phyloP scores from a whole-genome alignment of 768 basidiomycete genomes.

The Lactarius indigo region DNA sequence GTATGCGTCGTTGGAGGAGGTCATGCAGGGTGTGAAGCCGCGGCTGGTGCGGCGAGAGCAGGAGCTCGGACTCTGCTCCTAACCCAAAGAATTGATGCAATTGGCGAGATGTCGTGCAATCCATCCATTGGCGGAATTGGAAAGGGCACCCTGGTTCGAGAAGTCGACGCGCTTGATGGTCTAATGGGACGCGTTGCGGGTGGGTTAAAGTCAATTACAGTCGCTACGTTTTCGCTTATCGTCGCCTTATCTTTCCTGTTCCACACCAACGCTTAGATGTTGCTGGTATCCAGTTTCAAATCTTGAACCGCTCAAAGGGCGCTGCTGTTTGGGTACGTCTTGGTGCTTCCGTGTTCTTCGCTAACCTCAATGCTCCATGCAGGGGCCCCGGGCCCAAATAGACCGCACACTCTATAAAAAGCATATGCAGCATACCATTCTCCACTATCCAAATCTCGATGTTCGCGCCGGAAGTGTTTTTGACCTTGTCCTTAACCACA shows the following conservation, averaged over 20 bases:
- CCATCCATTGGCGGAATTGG: slow-evolving; percentile 91
- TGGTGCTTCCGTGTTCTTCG: neutral
- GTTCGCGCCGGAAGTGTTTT: slow-evolving; percentile 72
- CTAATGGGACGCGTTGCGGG: slow-evolving; percentile 82
- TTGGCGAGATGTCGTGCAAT: slow-evolving; percentile 87
- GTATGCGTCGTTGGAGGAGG: slow-evolving; percentile 90
- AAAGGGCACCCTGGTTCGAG: slow-evolving; percentile 87
- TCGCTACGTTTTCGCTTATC: neutral
- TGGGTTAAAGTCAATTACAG: slow-evolving; percentile 32
- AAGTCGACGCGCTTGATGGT: slow-evolving; percentile 89
- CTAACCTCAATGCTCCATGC: neutral
- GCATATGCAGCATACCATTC: slow-evolving; percentile 71
- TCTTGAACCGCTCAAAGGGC: slow-evolving; percentile 82
- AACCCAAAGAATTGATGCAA: slow-evolving; percentile 76
- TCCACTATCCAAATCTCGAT: slow-evolving; percentile 64
- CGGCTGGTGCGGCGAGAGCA: slow-evolving; percentile 77
- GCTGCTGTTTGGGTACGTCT: slow-evolving; percentile 82
- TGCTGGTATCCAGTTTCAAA: slow-evolving; percentile 85
- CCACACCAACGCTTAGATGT: slow-evolving; percentile 49
- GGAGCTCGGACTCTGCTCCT: slow-evolving; percentile 79
- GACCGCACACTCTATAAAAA: slow-evolving; percentile 80
- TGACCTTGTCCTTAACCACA: slow-evolving; percentile 66
- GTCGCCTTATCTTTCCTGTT: neutral
- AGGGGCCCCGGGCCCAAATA: slow-evolving; percentile 90
- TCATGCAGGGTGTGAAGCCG: slow-evolving; percentile 92